Evolutionary conservation across 176 grass and related monocot genomes (phyloP), one percentile per base, ranked within the genome.

Genomic region (Oryza nivara): DNA sequence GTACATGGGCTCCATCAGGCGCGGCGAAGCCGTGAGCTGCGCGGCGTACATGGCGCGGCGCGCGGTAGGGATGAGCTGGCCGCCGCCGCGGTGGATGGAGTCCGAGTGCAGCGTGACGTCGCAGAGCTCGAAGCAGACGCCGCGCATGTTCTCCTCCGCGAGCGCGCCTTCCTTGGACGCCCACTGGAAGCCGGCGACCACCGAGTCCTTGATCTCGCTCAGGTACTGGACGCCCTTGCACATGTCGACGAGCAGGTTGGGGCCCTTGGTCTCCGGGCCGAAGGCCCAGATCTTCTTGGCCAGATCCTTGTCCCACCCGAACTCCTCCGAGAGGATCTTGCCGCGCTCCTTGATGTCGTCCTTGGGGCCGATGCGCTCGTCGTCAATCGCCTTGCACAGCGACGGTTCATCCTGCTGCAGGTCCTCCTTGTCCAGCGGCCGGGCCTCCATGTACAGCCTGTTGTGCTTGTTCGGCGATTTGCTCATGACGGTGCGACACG

Each of bases 401-500:
- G 14, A 4, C 49, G 6, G 6, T 4, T 52, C 3, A 14, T 17
- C 14, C 14, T 1, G 49, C 12, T 17, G 14, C 3, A 17, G 15
- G 15, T 52, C 49, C 49, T 14, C 49, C 14, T 1, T 52, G 49
- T 52, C 49, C 70, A 73, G 25, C 2, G 70, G 70, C n/a, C 70
- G 41, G 16, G 70, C 70, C 23, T 47, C 71, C 20, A 73, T 3
- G 20, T 43, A 73, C 40, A 73, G 14, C 11, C 22, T 73, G 71
- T 73, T 28, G 11, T 7, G 25, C 25, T 49, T 73, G 71, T 73
- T 79, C 52, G 65, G 75, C 10, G 48, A 72, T 44, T 65, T 65
- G 0, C 6, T 70, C 75, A 80, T 61, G 9, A 86, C 75, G 19
- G 66, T 79, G 14, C 34, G 30, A n/a, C 75, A 64, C 7, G 75